Evolutionary conservation across 768 basidiomycete genomes (phyloP).

Genomic region (Podaxis sp.): DNA sequence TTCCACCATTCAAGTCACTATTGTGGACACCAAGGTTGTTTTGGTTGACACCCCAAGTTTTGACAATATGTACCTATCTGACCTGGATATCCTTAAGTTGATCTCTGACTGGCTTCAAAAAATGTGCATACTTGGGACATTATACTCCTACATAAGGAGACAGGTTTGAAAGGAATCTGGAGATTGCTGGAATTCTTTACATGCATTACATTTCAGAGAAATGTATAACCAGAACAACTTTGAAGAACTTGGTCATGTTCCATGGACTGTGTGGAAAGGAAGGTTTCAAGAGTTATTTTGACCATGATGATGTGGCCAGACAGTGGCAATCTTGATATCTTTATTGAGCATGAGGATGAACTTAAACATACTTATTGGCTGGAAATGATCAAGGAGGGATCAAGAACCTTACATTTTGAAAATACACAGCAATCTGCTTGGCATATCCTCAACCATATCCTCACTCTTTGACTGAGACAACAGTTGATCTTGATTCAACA

Average conservation of each 20-base stretch:
- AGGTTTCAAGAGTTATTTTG: neutral
- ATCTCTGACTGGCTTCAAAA: slow-evolving; percentile 15
- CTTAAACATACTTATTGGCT: slow-evolving; percentile 5
- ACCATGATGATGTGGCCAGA: slow-evolving; percentile 15
- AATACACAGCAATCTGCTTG: neutral
- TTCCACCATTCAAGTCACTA: neutral
- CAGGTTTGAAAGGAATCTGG: neutral
- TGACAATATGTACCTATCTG: slow-evolving; percentile 11
- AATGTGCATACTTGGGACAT: slow-evolving; percentile 6
- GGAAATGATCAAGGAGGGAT: slow-evolving; percentile 6
- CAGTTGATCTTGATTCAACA: slow-evolving; percentile 47
- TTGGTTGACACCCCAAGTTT: slow-evolving; percentile 20
- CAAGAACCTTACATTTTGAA: neutral
- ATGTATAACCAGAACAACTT: slow-evolving; percentile 12
- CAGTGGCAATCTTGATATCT: no score
- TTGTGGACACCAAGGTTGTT: neutral
- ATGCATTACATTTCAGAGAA: slow-evolving; percentile 14
- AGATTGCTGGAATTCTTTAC: neutral
- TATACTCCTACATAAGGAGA: neutral
- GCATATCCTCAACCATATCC: neutral
- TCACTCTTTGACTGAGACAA: slow-evolving; percentile 24
- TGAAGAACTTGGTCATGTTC: slow-evolving; percentile 14
- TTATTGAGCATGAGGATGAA: slow-evolving; percentile 1
- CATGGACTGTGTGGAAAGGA: slow-evolving; percentile 10
- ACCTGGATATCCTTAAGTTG: slow-evolving; percentile 8